A percentile compares a stretch with the other conserved stretches of the same genome.
Conservation (phyloP, 805 yeast species). For the Yamadazyma sp. region DNA sequence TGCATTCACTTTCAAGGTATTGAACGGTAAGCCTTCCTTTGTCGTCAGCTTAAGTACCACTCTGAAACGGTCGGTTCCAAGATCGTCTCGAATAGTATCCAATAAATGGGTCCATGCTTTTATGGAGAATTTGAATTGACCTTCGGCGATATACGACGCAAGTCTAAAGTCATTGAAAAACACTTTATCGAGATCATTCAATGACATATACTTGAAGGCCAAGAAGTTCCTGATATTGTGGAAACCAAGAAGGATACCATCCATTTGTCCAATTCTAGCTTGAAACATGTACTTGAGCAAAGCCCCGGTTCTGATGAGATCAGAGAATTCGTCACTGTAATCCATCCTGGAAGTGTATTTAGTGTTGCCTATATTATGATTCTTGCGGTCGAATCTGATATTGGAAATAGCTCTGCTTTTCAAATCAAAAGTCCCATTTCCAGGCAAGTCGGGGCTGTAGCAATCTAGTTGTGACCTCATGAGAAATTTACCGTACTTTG, state of each 20-base stretch:
- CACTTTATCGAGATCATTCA: slow-evolving; percentile 62
- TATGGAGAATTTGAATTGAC: slow-evolving; percentile 64
- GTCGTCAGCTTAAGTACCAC: slow-evolving; percentile 13
- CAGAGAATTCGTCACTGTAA: slow-evolving; percentile 54
- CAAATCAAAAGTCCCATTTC: slow-evolving; percentile 87
- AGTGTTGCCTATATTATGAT: slow-evolving; percentile 48
- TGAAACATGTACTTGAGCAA: slow-evolving; percentile 84
- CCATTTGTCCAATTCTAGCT: slow-evolving; percentile 95
- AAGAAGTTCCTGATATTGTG: slow-evolving; percentile 80
- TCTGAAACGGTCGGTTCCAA: slow-evolving; percentile 16
- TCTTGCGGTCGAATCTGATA: slow-evolving; percentile 71
- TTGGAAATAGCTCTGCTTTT: slow-evolving; percentile 91
- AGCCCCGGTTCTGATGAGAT: slow-evolving; percentile 68
- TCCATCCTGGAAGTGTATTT: slow-evolving; percentile 5
- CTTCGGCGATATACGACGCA: slow-evolving; percentile 57
- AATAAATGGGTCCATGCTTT: slow-evolving; percentile 44
- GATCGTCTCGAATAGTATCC: slow-evolving; percentile 27
- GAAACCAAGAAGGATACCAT: slow-evolving; percentile 89
- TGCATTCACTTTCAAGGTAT: slow-evolving; percentile 26
- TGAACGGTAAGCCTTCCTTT: slow-evolving; percentile 4
- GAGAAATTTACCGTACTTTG: slow-evolving; percentile 63
- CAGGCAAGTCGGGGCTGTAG: slow-evolving; percentile 71
- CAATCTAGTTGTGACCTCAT: slow-evolving; percentile 93
- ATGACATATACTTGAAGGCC: slow-evolving; percentile 87
- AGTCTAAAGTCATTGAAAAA: slow-evolving; percentile 25